These are phyloP conservation scores for Paramyrothecium roridum DNA, from an alignment of 2,329 filamentous ascomycete genomes.

Conservation along the genomic window DNA sequence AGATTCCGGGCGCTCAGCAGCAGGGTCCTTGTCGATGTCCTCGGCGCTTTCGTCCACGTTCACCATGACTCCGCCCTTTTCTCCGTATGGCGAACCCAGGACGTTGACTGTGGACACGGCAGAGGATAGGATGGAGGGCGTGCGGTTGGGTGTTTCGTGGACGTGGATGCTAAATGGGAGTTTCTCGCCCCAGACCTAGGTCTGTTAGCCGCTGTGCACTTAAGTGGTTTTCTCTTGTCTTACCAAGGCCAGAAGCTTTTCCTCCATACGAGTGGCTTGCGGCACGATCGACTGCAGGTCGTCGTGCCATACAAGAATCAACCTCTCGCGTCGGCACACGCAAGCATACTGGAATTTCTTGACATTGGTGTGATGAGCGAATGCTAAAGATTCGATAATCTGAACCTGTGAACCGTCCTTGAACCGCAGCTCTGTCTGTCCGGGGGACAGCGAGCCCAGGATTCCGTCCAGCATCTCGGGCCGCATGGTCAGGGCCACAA, in stretches of 20 bases:
- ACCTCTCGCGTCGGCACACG: conserved; percentile 35
- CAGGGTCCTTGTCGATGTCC: conserved; percentile 17
- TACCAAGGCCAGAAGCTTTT: conserved; percentile 25
- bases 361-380: conserved; percentile 31
- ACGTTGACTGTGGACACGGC: conserved; percentile 11
- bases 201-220: neutral
- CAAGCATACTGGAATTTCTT: conserved; percentile 41
- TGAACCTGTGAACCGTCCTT: conserved; percentile 40
- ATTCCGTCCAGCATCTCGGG: conserved; percentile 43
- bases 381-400: conserved; percentile 38
- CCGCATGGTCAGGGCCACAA: conserved; percentile 46
- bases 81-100: conserved; percentile 11
- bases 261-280: conserved; percentile 29
- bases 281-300: conserved; percentile 35
- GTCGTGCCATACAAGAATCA: conserved; percentile 41
- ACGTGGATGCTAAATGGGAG: conserved; percentile 13
- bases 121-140: conserved; percentile 11
- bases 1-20: conserved; percentile 29
- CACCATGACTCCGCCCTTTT: conserved; percentile 11
- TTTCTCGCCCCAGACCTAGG: conserved; percentile 22
- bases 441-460: conserved; percentile 33
- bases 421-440: conserved; percentile 38
- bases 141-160: conserved; percentile 8
- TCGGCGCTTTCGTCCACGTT: conserved; percentile 16
- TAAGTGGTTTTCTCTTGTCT: neutral